Percentiles rank a stretch among this genome's conserved stretches.
Conservation (phyloP, 805 yeast species). For the Lipomyces orientalis region DNA sequence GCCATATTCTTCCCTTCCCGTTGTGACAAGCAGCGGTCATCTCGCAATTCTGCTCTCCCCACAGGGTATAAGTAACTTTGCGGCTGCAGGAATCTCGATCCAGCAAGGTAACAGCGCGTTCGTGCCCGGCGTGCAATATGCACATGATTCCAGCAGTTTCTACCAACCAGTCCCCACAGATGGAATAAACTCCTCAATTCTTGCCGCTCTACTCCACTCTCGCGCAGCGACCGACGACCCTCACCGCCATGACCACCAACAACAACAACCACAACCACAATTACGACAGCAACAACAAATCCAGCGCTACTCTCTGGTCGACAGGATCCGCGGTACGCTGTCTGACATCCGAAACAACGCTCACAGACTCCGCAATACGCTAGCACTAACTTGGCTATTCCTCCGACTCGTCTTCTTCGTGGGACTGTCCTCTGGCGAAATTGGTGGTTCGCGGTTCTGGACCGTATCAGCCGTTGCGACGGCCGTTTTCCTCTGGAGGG, state of each 20-base stretch:
- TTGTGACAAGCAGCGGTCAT: constrained; percentile 29
- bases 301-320: not conserved
- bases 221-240: not conserved
- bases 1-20: constrained; percentile 25
- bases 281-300: not conserved
- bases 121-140: constrained; percentile 21
- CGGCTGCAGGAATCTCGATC: constrained; percentile 29
- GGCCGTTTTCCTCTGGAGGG: constrained; percentile 21
- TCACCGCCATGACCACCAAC: constrained; percentile 5
- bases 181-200: constrained; percentile 18
- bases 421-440: constrained; percentile 28
- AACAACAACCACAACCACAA: constrained; percentile 1
- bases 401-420: constrained; percentile 32
- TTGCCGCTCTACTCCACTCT: constrained; percentile 20
- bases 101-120: constrained; percentile 11
- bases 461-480: constrained; percentile 21
- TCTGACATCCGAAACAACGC: constrained; percentile 20
- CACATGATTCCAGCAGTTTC: constrained; percentile 3
- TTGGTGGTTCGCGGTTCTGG: constrained; percentile 29
- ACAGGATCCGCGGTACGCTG: constrained; percentile 9
- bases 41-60: constrained; percentile 34
- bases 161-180: constrained; percentile 10
- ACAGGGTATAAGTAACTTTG: constrained; percentile 25
- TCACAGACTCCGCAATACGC: constrained; percentile 17
- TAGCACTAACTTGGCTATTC: constrained; percentile 30